phyloP scores from a whole-genome alignment of 129 eudicot genomes.

The Pulicaria dysenterica region DNA sequence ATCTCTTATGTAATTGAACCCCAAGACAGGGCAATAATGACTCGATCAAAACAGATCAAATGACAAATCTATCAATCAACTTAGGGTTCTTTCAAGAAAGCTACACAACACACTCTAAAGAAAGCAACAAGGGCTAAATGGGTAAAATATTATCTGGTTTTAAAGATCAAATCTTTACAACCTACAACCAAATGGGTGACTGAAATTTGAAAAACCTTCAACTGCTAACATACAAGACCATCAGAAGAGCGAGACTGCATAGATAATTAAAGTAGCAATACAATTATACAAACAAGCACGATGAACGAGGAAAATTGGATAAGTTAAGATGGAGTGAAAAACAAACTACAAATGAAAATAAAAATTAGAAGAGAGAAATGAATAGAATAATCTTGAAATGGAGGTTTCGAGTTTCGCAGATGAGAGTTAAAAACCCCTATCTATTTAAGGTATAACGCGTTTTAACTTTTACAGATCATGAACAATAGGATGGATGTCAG shows the following conservation, averaged over 20 bases:
- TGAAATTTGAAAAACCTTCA: slow-evolving; percentile 18
- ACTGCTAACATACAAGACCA: background rate
- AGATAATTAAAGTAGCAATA: background rate
- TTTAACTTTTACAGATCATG: slow-evolving; percentile 16
- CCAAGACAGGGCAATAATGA: background rate
- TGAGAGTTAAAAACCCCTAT: background rate
- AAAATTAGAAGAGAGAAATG: background rate
- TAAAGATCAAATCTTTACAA: slow-evolving; percentile 30
- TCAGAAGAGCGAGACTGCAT: background rate
- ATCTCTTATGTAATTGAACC: slow-evolving; percentile 27
- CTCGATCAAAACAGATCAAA: background rate
- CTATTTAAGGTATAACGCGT: slow-evolving; percentile 24
- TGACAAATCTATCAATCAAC: background rate
- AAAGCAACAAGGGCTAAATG: slow-evolving; percentile 12
- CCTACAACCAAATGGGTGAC: slow-evolving; percentile 35
- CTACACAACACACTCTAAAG: background rate
- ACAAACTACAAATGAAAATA: background rate
- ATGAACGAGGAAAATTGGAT: background rate
- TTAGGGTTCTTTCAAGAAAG: slow-evolving; percentile 8
- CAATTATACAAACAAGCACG: background rate
- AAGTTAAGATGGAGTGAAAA: slow-evolving; percentile 2
- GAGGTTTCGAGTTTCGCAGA: background rate
- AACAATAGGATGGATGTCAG: background rate
- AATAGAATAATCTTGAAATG: slow-evolving; percentile 16
- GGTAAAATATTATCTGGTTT: slow-evolving; percentile 14